Evolutionary conservation across 768 basidiomycete genomes (phyloP).

Genomic region (Chlorophyllum brunneum): DNA sequence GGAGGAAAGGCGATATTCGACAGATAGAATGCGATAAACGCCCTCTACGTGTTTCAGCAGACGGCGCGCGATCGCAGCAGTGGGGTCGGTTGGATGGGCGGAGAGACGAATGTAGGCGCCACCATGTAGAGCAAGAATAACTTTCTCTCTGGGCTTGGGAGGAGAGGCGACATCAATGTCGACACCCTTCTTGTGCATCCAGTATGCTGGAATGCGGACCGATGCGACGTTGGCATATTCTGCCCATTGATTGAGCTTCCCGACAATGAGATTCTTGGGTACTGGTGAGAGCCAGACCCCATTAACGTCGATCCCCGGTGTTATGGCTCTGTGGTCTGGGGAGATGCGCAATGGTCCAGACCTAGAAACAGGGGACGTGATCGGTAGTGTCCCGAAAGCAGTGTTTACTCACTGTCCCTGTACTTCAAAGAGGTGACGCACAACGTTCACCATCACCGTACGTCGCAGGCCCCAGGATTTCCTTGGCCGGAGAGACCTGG

Average conservation of each 20-base stretch:
- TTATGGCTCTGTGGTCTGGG: conserved; percentile 39
- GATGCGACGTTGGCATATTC: conserved; percentile 34
- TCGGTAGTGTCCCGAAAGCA: no score
- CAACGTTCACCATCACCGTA: conserved; percentile 30
- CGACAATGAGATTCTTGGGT: conserved; percentile 36
- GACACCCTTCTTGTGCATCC: conserved; percentile 42
- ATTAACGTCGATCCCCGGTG: conserved; percentile 34
- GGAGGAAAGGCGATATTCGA: conserved; percentile 72
- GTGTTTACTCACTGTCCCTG: conserved; percentile 23
- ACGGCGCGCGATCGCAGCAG: conserved; percentile 41
- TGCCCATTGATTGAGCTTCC: conserved; percentile 39
- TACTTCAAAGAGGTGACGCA: conserved; percentile 27
- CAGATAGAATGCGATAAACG: conserved; percentile 48
- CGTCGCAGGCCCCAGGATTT: conserved; percentile 43
- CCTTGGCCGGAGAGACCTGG: conserved; percentile 40
- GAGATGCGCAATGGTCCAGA: conserved; percentile 27
- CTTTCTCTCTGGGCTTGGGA: conserved; percentile 48
- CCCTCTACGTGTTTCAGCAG: conserved; percentile 41
- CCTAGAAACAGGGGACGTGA: conserved; percentile 19
- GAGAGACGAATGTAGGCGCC: conserved; percentile 53
- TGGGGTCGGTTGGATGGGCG: conserved; percentile 51
- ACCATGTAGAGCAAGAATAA: conserved; percentile 62
- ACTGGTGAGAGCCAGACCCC: conserved; percentile 47
- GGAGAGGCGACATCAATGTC: conserved; percentile 31
- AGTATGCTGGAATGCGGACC: conserved; percentile 52